Conservation (phyloP, 2,329 filamentous ascomycete species). For the Colletotrichum sp. region DNA sequence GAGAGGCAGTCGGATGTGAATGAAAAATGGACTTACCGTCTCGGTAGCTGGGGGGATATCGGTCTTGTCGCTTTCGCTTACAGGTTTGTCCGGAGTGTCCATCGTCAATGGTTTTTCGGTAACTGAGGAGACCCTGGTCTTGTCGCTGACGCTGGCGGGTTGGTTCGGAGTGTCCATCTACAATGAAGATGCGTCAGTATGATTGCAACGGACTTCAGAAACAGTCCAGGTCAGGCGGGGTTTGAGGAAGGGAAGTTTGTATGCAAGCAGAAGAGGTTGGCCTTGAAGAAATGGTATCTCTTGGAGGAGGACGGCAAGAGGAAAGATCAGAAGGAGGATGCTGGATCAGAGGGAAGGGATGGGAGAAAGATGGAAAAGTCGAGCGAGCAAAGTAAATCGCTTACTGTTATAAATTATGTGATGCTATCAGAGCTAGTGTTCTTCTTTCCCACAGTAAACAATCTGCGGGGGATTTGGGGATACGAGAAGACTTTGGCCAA, state of each 20-base stretch:
- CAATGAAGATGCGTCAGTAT: neutral
- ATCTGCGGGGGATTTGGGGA: too few relatives aligned
- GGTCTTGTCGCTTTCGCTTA: too few relatives aligned
- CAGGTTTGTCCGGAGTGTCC: too few relatives aligned
- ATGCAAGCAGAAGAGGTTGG: too few relatives aligned
- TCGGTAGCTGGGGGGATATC: fast-evolving
- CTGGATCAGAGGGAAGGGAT: neutral
- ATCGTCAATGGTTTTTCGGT: too few relatives aligned
- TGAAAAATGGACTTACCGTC: neutral
- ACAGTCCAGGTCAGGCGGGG: too few relatives aligned
- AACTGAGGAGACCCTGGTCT: too few relatives aligned
- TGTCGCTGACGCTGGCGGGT: too few relatives aligned
- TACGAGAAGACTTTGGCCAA: too few relatives aligned
- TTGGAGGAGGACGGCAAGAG: neutral
- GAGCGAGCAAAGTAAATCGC: neutral
- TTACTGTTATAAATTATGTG: neutral
- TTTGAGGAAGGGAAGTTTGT: neutral
- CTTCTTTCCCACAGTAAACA: too few relatives aligned
- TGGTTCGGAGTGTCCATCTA: neutral
- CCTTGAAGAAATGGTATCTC: neutral
- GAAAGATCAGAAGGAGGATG: neutral
- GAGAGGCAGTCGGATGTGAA: neutral
- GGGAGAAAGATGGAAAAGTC: neutral
- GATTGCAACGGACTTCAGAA: neutral
- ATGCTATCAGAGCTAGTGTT: neutral